These are phyloP conservation scores for Lotmaria passim DNA, from an alignment of 208 protist genomes.

Conservation along the genomic window DNA sequence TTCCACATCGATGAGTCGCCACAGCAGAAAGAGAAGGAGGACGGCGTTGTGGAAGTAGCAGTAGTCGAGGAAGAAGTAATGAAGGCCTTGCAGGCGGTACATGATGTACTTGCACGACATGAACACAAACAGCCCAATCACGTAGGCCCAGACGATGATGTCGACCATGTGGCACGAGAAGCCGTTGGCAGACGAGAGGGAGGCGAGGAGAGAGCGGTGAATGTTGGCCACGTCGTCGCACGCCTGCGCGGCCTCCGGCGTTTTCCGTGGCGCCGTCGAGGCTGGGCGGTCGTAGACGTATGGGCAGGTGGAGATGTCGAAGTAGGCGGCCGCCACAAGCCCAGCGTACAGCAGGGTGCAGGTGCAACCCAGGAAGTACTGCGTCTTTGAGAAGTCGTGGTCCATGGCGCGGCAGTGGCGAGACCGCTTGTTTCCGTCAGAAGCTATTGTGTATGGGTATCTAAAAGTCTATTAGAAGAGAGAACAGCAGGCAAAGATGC, in stretches of 20 bases:
- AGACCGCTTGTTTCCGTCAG: not conserved
- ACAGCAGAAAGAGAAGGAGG: slow-evolving; percentile 61
- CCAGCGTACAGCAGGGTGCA: slow-evolving; percentile 55
- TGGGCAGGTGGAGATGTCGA: slow-evolving; percentile 70
- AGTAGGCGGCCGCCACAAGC: slow-evolving; percentile 59
- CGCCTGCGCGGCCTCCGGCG: slow-evolving; percentile 10
- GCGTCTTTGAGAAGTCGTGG: slow-evolving; percentile 55
- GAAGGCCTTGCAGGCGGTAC: slow-evolving; percentile 57
- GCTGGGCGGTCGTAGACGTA: slow-evolving; percentile 45
- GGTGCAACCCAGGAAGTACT: slow-evolving; percentile 66
- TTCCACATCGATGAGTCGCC: slow-evolving; percentile 54
- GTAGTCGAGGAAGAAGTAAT: slow-evolving; percentile 82
- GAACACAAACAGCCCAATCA: slow-evolving; percentile 49
- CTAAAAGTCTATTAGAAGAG: not conserved
- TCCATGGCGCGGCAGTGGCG: slow-evolving; percentile 31
- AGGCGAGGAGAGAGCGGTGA: slow-evolving; percentile 32
- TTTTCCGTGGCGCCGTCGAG: slow-evolving; percentile 18
- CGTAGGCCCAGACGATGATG: slow-evolving; percentile 71
- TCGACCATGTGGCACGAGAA: slow-evolving; percentile 70
- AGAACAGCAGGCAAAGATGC: not conserved
- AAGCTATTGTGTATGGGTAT: slow-evolving; percentile 1
- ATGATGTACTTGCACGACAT: slow-evolving; percentile 67
- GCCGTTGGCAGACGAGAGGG: slow-evolving; percentile 36
- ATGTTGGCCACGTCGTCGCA: slow-evolving; percentile 18
- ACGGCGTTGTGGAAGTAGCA: slow-evolving; percentile 77